Evolutionary conservation across 2,329 filamentous ascomycete genomes (phyloP).

Genomic region (Emergomyces pasteurianus): DNA sequence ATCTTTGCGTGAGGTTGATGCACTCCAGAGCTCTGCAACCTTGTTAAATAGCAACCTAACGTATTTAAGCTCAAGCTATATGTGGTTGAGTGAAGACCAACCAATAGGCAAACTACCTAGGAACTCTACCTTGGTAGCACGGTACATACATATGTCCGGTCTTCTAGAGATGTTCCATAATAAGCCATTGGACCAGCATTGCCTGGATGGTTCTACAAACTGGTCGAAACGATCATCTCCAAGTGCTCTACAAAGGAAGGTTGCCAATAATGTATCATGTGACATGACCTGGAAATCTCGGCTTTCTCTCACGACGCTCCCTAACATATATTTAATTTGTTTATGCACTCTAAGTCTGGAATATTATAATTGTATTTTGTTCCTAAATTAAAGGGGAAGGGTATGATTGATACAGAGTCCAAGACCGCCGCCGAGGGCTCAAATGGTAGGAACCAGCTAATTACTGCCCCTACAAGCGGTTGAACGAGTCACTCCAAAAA

Average conservation of each 20-base stretch:
- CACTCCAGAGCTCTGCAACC: background rate
- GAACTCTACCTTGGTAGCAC: no score
- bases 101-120: background rate
- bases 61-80: background rate
- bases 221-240: no score
- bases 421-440: background rate
- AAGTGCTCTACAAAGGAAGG: no score
- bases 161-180: no score
- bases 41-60: no score
- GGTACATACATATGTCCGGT: no score
- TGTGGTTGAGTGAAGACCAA: background rate
- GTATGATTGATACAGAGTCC: background rate
- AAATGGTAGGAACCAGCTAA: background rate
- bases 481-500: background rate
- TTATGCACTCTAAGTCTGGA: background rate
- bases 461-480: background rate
- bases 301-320: no score
- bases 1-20: background rate
- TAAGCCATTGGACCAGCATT: no score
- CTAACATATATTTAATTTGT: background rate
- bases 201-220: no score
- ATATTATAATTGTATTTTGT: background rate
- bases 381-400: background rate
- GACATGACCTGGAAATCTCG: no score
- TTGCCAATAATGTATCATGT: no score